phyloP scores from a whole-genome alignment of 2,329 filamentous ascomycete species.

The Penicillium freii region DNA sequence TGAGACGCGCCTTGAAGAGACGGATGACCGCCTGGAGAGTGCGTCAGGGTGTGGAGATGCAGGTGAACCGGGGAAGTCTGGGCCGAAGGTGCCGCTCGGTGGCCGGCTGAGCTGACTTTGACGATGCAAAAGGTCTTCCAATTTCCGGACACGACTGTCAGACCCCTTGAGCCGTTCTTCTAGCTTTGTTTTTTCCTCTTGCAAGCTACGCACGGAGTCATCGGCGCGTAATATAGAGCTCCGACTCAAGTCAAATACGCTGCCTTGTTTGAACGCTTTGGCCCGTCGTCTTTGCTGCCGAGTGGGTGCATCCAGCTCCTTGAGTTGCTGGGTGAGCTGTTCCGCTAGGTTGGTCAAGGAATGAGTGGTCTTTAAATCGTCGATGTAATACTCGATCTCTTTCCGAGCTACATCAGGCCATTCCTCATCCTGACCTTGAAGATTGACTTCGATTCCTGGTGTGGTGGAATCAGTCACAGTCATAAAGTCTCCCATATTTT shows the following conservation, averaged over 20 bases:
- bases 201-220: constrained; percentile 72
- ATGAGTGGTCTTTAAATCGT: constrained; percentile 62
- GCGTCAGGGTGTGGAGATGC: constrained; percentile 43
- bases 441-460: constrained; percentile 77
- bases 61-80: constrained; percentile 42
- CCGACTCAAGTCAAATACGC: constrained; percentile 86
- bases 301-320: constrained; percentile 76
- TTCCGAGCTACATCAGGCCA: constrained; percentile 77
- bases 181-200: constrained; percentile 74
- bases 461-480: constrained; percentile 65
- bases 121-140: constrained; percentile 89
- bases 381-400: constrained; percentile 73
- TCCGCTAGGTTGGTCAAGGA: constrained; percentile 65
- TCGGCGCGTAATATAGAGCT: constrained; percentile 86
- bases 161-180: constrained; percentile 76
- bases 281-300: constrained; percentile 82
- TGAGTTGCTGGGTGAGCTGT: constrained; percentile 72
- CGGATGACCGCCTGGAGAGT: constrained; percentile 57
- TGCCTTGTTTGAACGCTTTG: constrained; percentile 95
- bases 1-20: constrained; percentile 61
- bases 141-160: constrained; percentile 81
- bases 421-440: constrained; percentile 72
- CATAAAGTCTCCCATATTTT: constrained; percentile 73
- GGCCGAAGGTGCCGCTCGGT: constrained; percentile 50
- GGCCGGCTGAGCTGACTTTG: constrained; percentile 62